Evolutionary conservation across 371 early-diverging fungal genomes (phyloP), one percentile per base, ranked within the genome.

Genomic region (Parasitella parasitica): DNA sequence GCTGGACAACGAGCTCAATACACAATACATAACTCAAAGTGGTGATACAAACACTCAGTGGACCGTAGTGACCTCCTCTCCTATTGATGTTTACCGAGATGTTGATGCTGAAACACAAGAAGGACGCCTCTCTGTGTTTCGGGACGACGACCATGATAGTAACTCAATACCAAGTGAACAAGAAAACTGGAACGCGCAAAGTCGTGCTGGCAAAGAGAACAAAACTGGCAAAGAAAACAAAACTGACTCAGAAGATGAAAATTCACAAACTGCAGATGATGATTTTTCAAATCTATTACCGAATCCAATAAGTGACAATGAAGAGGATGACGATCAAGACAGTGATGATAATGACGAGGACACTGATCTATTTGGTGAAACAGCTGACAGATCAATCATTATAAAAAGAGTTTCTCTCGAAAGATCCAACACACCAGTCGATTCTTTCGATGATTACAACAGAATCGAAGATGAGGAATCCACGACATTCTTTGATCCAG

Each of bases 21-120:
- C 58, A 58, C 58, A 58, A 36, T 46, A 20, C 24, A 48, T 58
- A 6, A n/a, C 12, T 24, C 24, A 58, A 12, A 11, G 24, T 12
- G 54, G 35, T 54, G 39, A 41, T 18, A 12, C 9, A 20, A 6
- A 50, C 7, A 48, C 49, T 2, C 58, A 49, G 15, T 58, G 26
- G 49, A 58, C 58, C 6, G 58, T 35, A 34, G 20, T 24, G 12
- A 57, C 57, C 5, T 41, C 46, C 16, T 39, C 60, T 16, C 60
- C 52, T 24, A 52, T 59, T n/a, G 9, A 37, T 27, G 27, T 50
- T n/a, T 50, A 24, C 37, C n/a, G 13, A 16, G 59, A 59, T 18
- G 28, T 18, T 28, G 49, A 36, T 32, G 48, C 46, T 27, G 56
- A 55, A 26, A 12, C 27, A 6, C 48, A 22, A 12, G 13, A 36